Base-by-base conservation (phyloP, 2,329 filamentous ascomycete genomes). In the Aspergillus transmontanensis region DNA sequence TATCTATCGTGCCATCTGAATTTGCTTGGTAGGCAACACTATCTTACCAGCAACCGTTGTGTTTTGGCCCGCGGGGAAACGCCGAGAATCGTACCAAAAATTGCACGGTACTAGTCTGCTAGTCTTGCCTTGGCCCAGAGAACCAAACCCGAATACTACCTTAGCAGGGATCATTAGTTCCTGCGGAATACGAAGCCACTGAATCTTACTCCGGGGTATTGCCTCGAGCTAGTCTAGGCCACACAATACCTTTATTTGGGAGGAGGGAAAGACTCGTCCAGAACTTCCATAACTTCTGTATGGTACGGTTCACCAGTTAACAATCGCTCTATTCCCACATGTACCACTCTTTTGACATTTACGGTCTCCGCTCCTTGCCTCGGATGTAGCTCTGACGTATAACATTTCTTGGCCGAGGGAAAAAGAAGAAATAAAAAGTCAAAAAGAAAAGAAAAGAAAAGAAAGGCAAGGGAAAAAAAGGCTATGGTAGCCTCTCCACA, bases 131-230 rank as follows among this genome's bases (percentile, higher is more conserved):
- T 36, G 19, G 19, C 51, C 21, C 36, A 30, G 28, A n/a, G 30
- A 36, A 21, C n/a, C n/a, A 53, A 54, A 11, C 4, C 51, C n/a
- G 30, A 30, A 28, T 54, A 36, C 32, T 54, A 41, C 16, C 16
- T 41, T 41, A 19, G 19, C 39, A 19, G 14, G 39, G 6, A 14
- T 41, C 16, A 6, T n/a, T 41, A 34, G 30, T 36, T 23, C n/a
- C n/a, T 54, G 30, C 39, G 39, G 19, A 54, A 34, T 34, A 54
- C 51, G 32, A 36, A 54, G 51, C 51, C 51, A 54, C 28, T 54
- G 51, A 23, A 23, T 21, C 32, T 21, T 21, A 34, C 14, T 34
- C 50, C 23, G 50, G 50, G 50, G 50, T 32, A 34, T 30, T 5
- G 26, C 14, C 28, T 30, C 39, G 6, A 19, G 39, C 39, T 41